These are phyloP conservation scores for Solanum tacnaense DNA, from an alignment of 257 asterid genomes.

Conservation along the genomic window DNA sequence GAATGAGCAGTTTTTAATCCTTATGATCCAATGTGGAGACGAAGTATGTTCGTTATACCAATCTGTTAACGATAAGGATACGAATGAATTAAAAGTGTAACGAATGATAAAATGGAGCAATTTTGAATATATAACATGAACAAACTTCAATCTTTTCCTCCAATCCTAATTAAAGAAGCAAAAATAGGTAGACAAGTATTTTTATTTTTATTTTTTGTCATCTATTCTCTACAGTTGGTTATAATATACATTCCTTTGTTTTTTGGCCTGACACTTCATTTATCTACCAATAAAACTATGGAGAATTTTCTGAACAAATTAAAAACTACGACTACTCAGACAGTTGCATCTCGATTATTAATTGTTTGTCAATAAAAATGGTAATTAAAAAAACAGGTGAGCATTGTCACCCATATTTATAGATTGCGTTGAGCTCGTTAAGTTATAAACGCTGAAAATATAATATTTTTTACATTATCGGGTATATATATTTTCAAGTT, in stretches of 20 bases:
- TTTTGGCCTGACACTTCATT: background rate
- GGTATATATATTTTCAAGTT: background rate
- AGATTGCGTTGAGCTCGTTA: background rate
- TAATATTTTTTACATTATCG: background rate
- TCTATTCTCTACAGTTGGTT: background rate
- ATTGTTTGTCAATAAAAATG: background rate
- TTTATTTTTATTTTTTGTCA: background rate
- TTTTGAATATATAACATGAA: background rate
- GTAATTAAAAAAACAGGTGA: background rate
- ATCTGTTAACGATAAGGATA: background rate
- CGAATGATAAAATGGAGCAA: background rate
- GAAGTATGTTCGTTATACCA: background rate
- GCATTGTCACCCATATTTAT: background rate
- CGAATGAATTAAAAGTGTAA: background rate
- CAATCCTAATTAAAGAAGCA: background rate
- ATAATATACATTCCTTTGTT: background rate
- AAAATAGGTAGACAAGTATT: background rate
- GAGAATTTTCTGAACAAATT: background rate
- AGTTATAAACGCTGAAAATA: background rate
- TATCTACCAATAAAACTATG: background rate
- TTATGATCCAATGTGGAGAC: background rate
- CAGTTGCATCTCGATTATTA: background rate
- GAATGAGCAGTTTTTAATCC: background rate
- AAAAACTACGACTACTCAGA: background rate
- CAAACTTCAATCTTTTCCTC: background rate